Evolutionary conservation across 2,329 filamentous ascomycete species (phyloP).

Genomic region (Diplodia sapinea): DNA sequence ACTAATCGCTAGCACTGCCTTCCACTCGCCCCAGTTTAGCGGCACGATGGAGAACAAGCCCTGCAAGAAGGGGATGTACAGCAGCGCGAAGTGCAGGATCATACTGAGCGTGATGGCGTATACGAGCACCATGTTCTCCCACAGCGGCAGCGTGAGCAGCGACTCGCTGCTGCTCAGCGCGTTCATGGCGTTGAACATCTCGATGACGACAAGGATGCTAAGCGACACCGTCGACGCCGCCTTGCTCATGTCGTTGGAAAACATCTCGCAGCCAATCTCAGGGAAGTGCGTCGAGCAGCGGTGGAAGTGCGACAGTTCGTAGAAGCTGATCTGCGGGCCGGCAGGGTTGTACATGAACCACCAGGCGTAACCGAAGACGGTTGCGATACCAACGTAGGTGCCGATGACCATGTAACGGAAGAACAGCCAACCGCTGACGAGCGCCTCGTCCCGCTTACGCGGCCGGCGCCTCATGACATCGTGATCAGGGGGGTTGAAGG

Average conservation of each 20-base stretch:
- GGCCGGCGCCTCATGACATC: slow-evolving; percentile 96
- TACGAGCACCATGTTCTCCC: slow-evolving; percentile 98
- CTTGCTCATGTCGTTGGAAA: slow-evolving; percentile 82
- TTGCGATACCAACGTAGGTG: slow-evolving; percentile 91
- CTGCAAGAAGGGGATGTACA: slow-evolving; percentile 91
- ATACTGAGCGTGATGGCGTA: slow-evolving; percentile 93
- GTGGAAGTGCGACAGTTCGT: slow-evolving; percentile 91
- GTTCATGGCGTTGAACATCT: slow-evolving; percentile 99
- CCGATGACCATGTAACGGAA: slow-evolving; percentile 97
- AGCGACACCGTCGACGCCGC: slow-evolving; percentile 92
- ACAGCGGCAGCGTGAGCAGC: slow-evolving; percentile 89
- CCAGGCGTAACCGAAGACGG: slow-evolving; percentile 98
- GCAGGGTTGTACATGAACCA: slow-evolving; percentile 97
- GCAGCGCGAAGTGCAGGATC: slow-evolving; percentile 89
- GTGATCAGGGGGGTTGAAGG: slow-evolving; percentile 98
- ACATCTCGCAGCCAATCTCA: slow-evolving; percentile 91
- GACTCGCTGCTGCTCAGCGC: slow-evolving; percentile 95
- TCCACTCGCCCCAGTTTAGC: slow-evolving; percentile 85
- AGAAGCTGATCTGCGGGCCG: slow-evolving; percentile 90
- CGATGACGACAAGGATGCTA: slow-evolving; percentile 90
- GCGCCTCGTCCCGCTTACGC: slow-evolving; percentile 86
- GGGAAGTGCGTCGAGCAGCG: slow-evolving; percentile 84
- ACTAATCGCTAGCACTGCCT: slow-evolving; percentile 86
- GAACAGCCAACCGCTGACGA: slow-evolving; percentile 95
- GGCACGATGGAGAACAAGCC: slow-evolving; percentile 88